Percentiles rank a stretch among this genome's conserved stretches.
These are phyloP conservation scores for Tolypocladium tropicale DNA, from an alignment of 2,329 filamentous ascomycete species.

Conservation along the genomic window DNA sequence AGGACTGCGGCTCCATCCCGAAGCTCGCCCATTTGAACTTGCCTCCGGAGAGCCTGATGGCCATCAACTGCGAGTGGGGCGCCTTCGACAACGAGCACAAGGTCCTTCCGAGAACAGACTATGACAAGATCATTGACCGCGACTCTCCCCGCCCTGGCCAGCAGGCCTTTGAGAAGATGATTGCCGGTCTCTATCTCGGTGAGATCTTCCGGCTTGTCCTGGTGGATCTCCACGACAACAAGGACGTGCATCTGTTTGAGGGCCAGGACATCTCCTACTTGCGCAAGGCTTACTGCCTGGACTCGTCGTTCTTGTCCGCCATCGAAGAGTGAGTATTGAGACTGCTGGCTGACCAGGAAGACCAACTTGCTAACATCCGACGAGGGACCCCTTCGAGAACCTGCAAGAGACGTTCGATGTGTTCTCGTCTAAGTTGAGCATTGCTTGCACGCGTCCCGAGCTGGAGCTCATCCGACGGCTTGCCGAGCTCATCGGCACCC, in stretches of 20 bases:
- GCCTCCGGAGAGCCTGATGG: slow-evolving; percentile 73
- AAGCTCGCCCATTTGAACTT: slow-evolving; percentile 91
- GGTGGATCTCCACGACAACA: slow-evolving; percentile 74
- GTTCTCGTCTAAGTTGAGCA: slow-evolving; percentile 64
- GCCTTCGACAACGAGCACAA: slow-evolving; percentile 92
- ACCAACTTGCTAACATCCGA: slow-evolving; percentile 6
- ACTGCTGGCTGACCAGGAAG: background rate
- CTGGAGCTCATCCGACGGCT: slow-evolving; percentile 82
- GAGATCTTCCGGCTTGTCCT: slow-evolving; percentile 88
- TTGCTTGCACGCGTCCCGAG: slow-evolving; percentile 64
- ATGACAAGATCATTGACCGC: slow-evolving; percentile 80
- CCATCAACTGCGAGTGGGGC: slow-evolving; percentile 97
- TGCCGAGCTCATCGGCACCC: slow-evolving; percentile 88
- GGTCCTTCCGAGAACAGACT: slow-evolving; percentile 75
- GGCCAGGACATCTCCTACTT: slow-evolving; percentile 72
- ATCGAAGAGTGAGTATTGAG: slow-evolving; percentile 65
- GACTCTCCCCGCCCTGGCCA: slow-evolving; percentile 88
- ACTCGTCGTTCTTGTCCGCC: slow-evolving; percentile 84
- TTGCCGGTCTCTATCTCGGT: slow-evolving; percentile 85
- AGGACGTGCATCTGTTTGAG: slow-evolving; percentile 66
- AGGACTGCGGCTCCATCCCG: slow-evolving; percentile 79
- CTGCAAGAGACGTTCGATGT: slow-evolving; percentile 78
- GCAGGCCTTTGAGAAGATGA: slow-evolving; percentile 97
- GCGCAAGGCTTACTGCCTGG: slow-evolving; percentile 78
- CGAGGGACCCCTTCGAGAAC: slow-evolving; percentile 87